Percentiles rank a stretch among this genome's conserved stretches.
Evolutionary conservation across 2,329 filamentous ascomycete species (phyloP).

Genomic region (Exophiala sp.): DNA sequence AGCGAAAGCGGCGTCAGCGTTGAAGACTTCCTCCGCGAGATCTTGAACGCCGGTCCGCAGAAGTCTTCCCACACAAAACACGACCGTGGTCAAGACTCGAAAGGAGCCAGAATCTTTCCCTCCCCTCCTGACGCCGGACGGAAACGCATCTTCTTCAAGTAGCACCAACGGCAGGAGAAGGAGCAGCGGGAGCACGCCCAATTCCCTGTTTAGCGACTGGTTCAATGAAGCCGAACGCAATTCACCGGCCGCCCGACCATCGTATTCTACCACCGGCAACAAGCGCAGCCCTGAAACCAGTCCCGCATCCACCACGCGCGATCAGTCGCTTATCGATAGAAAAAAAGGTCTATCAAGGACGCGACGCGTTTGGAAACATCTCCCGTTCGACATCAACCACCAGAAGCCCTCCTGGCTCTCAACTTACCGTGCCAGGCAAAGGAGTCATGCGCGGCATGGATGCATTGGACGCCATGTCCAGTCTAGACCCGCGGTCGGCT

Average conservation of each 20-base stretch:
- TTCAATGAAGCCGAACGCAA: background rate
- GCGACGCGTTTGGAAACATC: no score
- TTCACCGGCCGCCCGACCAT: background rate
- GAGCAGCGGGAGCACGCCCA: background rate
- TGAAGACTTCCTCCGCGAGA: conserved; percentile 19
- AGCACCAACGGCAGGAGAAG: no score
- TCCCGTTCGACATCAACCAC: background rate
- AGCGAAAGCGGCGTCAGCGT: conserved; percentile 6
- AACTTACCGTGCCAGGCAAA: conserved; percentile 8
- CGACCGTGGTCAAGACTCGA: background rate
- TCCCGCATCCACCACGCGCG: no score
- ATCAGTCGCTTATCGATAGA: no score
- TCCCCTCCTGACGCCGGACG: background rate
- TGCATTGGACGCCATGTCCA: conserved; percentile 19
- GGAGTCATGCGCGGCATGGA: conserved; percentile 19
- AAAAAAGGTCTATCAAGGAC: no score
- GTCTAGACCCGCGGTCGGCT: background rate
- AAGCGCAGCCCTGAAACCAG: no score
- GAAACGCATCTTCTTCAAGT: background rate
- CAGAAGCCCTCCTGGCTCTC: background rate
- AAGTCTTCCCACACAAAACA: background rate
- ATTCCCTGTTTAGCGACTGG: background rate
- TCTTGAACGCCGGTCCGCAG: conserved; percentile 3
- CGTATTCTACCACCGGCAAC: background rate
- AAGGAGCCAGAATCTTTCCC: background rate